Conservation (phyloP, 805 yeast genomes). For the Kodamaea neixiangensis region DNA sequence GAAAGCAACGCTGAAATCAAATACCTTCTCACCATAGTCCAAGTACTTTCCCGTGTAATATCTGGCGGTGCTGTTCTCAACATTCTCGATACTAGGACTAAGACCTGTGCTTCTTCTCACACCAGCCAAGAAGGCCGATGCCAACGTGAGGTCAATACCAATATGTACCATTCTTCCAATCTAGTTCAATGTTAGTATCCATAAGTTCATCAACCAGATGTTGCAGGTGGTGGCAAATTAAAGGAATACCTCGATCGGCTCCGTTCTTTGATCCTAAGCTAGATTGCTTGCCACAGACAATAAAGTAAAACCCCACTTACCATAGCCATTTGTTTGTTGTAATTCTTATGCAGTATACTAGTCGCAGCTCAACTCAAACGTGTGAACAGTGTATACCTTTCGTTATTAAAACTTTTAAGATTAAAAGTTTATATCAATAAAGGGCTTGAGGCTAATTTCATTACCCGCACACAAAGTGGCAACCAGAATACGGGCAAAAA, state of each 20-base stretch:
- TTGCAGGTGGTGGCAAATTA: conserved; percentile 1
- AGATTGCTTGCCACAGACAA: background rate
- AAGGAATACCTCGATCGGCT: background rate
- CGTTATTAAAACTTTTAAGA: too few relatives aligned
- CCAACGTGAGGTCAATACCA: conserved; percentile 58
- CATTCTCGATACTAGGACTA: conserved; percentile 50
- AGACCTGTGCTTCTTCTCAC: conserved; percentile 73
- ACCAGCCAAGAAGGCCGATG: conserved; percentile 72
- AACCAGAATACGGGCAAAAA: background rate
- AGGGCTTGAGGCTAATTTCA: background rate
- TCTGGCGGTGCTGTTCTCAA: conserved; percentile 47
- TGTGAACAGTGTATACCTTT: background rate
- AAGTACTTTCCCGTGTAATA: conserved; percentile 66
- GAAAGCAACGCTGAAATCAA: conserved; percentile 69
- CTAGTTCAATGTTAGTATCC: conserved; percentile 18
- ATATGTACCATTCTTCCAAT: conserved; percentile 59
- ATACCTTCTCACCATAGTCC: conserved; percentile 80
- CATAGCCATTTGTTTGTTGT: background rate
- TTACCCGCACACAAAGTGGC: background rate
- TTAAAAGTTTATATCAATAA: background rate
- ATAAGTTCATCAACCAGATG: background rate
- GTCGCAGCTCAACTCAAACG: background rate
- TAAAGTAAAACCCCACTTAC: background rate
- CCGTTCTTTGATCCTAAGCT: background rate
- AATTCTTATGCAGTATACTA: background rate